Evolutionary conservation across 1,139 yeast species (phyloP), one percentile per base, ranked within the genome.

Genomic region (Candida sp.): DNA sequence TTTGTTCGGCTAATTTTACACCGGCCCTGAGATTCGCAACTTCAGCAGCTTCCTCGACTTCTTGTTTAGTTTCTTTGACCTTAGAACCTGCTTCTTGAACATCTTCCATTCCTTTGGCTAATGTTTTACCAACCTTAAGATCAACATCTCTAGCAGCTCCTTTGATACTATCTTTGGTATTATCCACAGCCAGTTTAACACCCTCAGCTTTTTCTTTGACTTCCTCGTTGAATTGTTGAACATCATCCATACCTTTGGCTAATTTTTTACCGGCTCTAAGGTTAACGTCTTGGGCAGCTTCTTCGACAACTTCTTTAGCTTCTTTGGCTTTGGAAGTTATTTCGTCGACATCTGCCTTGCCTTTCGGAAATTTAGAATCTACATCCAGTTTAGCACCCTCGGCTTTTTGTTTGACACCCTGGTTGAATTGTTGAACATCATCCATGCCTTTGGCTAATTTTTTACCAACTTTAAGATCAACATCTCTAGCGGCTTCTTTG

Each of bases 401-500:
- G 5, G 58, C 55, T 12, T 55, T 57, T 11, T 49, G 49, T 34
- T 33, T 33, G 21, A 48, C 47, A 41, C 44, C 40, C 29, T 55
- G 53, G 40, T 54, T 42, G 22, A 45, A 49, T 5, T 50, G 35
- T 45, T 58, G 56, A 9, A 54, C 63, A 38, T 49, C 50, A 21
- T 61, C 60, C 27, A 61, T 52, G 2, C 65, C 65, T 30, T 57
- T 66, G 9, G 69, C 66, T 43, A 63, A 54, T 1, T 60, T 62
- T 43, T 64, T 54, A 4, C 70, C 70, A 6, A 65, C 52, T 48
- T 59, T 60, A 40, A 56, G 50, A 46, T 58, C 57, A 11, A 49
- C 54, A 19, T 45, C 49, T 6, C 49, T 38, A 4, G 58, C 55
- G 43, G 63, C 57, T 43, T 61, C 56, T 21, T 36, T 36, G 29